Evolutionary conservation across 345 rosid species (phyloP).

Genomic region (Camelina hispida): DNA sequence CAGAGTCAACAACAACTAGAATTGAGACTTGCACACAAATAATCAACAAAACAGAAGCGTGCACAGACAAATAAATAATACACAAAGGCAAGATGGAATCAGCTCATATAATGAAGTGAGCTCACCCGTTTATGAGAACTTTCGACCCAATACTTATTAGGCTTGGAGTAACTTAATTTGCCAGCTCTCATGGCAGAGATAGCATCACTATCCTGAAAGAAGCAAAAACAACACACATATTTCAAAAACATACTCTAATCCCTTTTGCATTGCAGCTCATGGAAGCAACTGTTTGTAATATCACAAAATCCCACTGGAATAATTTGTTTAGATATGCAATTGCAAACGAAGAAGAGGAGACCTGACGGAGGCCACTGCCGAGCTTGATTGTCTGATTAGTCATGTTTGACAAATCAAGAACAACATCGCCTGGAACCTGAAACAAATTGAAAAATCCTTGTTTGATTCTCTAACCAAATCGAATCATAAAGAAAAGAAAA

Average conservation of each 20-base stretch:
- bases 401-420: conserved; percentile 74
- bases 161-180: conserved; percentile 69
- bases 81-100: background rate
- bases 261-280: background rate
- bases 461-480: background rate
- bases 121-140: conserved; percentile 85
- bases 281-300: background rate
- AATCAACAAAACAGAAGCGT: conserved; percentile 2
- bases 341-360: conserved; percentile 21
- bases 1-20: conserved; percentile 32
- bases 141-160: conserved; percentile 50
- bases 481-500: background rate
- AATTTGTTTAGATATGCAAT: background rate
- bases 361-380: conserved; percentile 94
- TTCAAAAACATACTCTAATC: background rate
- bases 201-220: conserved; percentile 64
- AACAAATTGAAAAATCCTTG: conserved; percentile 22
- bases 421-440: conserved; percentile 88
- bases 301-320: background rate
- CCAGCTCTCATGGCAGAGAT: conserved; percentile 79
- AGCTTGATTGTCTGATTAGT: conserved; percentile 80
- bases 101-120: background rate
- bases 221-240: conserved; percentile 21
- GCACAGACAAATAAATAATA: background rate
- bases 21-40: conserved; percentile 7